Evolutionary conservation across 768 basidiomycete genomes (phyloP), one percentile per base, ranked within the genome.

Genomic region (Atractiella rhizophila): DNA sequence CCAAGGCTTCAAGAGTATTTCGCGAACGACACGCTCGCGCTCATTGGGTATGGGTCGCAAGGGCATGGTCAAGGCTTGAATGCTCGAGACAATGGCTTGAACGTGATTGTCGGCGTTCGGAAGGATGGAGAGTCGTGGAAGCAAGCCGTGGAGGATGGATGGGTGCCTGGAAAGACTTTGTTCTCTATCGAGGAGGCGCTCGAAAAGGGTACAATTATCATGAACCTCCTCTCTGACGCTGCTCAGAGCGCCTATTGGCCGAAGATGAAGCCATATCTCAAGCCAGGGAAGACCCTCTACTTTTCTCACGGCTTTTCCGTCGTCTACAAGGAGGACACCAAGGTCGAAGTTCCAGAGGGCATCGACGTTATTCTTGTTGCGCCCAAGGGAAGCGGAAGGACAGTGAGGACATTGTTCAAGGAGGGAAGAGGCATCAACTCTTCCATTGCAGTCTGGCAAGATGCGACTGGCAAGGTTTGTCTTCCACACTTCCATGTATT

Each of bases 221-320:
- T 98, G 91, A 96, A 98, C 70, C 68, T 98, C 40, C 73, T 98
- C 51, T 96, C 88, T 33, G 91, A 98, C 55, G 91, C 91, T 36
- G 91, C 88, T n/a, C 91, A 98, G 65, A 85, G 81, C 12, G 71
- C 77, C 60, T 94, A 86, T 24, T 98, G 91, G 91, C 66, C 76
- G 28, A 64, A 68, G 39, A 51, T 98, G 53, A 75, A 72, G 32
- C 88, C 91, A 41, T 73, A 94, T 56, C 86, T 96, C 67, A 96
- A 85, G 62, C 82, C 86, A 71, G 91, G 81, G 65, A 96, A 98
- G 70, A 98, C 91, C n/a, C 76, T 98, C 48, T 98, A 98, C 74
- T 98, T 98, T 68, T 83, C 88, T 5, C 91, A 98, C 61, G 91
- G 91, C 56, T 98, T 98, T 76, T 96, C 88, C 49, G 71, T 96